Evolutionary conservation across 371 early-diverging fungal species (phyloP), one percentile per base, ranked within the genome.

Genomic region (Saksenaea oblongispora): DNA sequence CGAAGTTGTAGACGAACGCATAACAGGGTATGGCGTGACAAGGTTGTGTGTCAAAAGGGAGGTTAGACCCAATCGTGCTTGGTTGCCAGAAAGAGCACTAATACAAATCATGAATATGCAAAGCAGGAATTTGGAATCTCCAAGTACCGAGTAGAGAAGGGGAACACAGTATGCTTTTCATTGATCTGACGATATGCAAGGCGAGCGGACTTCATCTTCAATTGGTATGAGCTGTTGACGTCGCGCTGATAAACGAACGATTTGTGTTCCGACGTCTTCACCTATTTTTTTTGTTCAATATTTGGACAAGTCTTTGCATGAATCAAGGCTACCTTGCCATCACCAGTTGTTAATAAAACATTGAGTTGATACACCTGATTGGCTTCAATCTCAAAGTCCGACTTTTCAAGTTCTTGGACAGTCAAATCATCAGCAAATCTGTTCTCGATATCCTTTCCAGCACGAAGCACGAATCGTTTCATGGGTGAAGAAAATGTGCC

Each of bases 121-220:
- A 18, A 24, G 14, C 13, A 36, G 39, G 2, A 8, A 51, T 22
- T 17, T 10, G 28, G 24, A 53, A 8, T 26, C 17, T 22, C 1
- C 22, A n/a, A 72, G 62, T 76, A 84, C 84, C 87, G 86, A 39
- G 84, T 75, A 34, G 91, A 72, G 76, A 97, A 97, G 28, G 95
- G 94, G 79, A 96, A 92, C 14, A 87, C 89, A 18, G 93, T 91
- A 66, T 88, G 89, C 55, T 85, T 70, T 17, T 84, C 84, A 59
- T 82, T 84, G 70, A 94, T 84, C 73, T 91, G 89, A 66, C 79
- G 82, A 73, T 89, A 89, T 10, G 93, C 86, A 18, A 78, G 73
- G 62, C 94, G 89, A 10, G 94, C 89, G 47, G 95, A 71, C 74
- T 93, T 86, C 82, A 95, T 87, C 85, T 95, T 95, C 69, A 96